Evolutionary conservation across 768 basidiomycete genomes (phyloP), one percentile per base, ranked within the genome.

Genomic region (Auriscalpium vulgare): DNA sequence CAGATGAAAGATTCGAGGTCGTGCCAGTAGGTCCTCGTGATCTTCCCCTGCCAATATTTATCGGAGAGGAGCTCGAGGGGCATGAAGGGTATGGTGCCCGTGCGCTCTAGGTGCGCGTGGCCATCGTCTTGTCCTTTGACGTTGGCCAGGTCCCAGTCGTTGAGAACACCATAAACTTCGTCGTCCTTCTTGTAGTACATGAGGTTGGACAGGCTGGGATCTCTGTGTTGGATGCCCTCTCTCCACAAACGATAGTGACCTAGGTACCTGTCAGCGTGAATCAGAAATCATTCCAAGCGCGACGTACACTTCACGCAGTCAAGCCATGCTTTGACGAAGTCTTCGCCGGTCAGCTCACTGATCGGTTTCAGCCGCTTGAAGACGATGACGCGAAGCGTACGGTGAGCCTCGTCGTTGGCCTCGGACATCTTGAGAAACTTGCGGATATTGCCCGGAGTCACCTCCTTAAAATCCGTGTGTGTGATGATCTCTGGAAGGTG

Each of bases 1-100:
- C 46, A 55, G 17, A 55, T 37, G 9, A 37, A 34, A 16, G 47
- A 38, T n/a, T 55, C 54, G 13, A 55, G 47, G 35, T 55, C 51
- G 43, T 44, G 51, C 23, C 43, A 23, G 51, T 53, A 53, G 38
- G 29, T 8, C 11, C 37, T 37, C 13, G 7, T 6, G 8, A 21
- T 48, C 13, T 10, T 17, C 13, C 29, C n/a, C 5, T 10, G 4
- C 34, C 50, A 17, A 17, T n/a, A 16, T 7, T 40, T 4, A 1
- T 43, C 6, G 19, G 4, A 9, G 35, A 53, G 38, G 8, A 53
- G 29, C 17, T 53, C 51, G 17, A 53, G 37, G 11, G 51, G 38
- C 43, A 53, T 44, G 51, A 53, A 53, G 9, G 51, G 38, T 4
- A 37, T 14, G 5, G 51, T 53, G 8, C 51, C 40, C n/a, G 13